Base-by-base conservation (phyloP, 805 yeast species). In the Starmerella vitae region DNA sequence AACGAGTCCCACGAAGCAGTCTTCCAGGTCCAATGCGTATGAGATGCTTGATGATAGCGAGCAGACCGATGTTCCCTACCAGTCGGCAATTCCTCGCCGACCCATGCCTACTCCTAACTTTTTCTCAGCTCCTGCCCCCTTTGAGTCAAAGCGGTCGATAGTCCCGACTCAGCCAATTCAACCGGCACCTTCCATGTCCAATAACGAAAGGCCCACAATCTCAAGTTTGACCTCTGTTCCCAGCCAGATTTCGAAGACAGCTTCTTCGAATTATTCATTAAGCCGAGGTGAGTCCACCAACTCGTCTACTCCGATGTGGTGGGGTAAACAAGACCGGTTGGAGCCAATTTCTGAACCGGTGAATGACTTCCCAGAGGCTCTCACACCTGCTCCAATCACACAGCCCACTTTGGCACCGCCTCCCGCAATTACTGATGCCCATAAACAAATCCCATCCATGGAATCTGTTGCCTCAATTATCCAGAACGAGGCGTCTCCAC, bases 1-100 rank as follows among this genome's bases (percentile, higher is more conserved):
- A 3, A 44, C 43, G 5, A 39, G 48, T 26, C 48, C 48, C n/a
- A 21, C 17, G 5, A 35, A 41, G 29, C 43, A 34, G 2, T 34
- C 20, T 6, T 26, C 27, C 13, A 34, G 24, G n/a, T 37, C 44
- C 8, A 25, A 15, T 5, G 48, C 41, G 5, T 45, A 42, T 14
- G 48, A 45, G 19, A 36, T 42, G 3, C 13, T 41, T 13, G 37
- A 38, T 12, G 44, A 37, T n/a, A 37, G 30, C 7, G 28, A 30
- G 17, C 22, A 18, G 18, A 30, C 28, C 20, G 20, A 21, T 6
- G 21, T 27, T 10, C 20, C 34, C 3, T 13, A 29, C 24, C 41
- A 37, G 30, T 22, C n/a, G 4, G 36, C 21, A 3, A 38, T 38
- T 28, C 41, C 41, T 21, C 32, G 41, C 14, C 29, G 41, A 15